A percentile compares a stretch with the other conserved stretches of the same genome.
Conservation (phyloP, 73 alveolate species). For the Paramecium primaurelia region DNA sequence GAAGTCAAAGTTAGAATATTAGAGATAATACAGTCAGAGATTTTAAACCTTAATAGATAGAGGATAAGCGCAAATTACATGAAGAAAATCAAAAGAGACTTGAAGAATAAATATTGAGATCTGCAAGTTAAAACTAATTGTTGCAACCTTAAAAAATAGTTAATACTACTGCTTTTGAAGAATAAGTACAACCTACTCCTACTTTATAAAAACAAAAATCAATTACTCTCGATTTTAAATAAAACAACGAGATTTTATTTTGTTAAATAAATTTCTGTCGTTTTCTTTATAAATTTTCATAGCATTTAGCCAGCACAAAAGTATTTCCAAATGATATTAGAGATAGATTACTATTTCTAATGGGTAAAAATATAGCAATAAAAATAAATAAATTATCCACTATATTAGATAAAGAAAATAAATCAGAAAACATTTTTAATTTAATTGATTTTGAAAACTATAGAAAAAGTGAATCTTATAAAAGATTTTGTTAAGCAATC, state of each 20-base stretch:
- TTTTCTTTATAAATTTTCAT: conserved; percentile 9
- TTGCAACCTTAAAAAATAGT: neutral
- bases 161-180: conserved; percentile 17
- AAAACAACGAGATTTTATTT: conserved; percentile 12
- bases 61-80: neutral
- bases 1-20: neutral
- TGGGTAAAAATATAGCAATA: conserved; percentile 26
- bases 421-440: neutral
- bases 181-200: neutral
- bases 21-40: neutral
- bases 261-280: conserved; percentile 26
- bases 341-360: neutral
- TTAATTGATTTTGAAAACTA: conserved; percentile 6
- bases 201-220: neutral
- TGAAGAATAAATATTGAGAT: neutral
- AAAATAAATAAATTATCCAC: neutral
- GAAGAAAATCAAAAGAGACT: neutral
- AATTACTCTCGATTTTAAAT: neutral
- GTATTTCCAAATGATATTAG: neutral
- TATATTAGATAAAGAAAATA: conserved; percentile 6
- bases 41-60: neutral
- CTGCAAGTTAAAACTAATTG: neutral
- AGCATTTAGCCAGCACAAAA: neutral
- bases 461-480: conserved; percentile 29
- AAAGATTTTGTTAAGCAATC: conserved; percentile 22